Conservation (phyloP, 2,329 filamentous ascomycete genomes). For the Podosphaera fusca region DNA sequence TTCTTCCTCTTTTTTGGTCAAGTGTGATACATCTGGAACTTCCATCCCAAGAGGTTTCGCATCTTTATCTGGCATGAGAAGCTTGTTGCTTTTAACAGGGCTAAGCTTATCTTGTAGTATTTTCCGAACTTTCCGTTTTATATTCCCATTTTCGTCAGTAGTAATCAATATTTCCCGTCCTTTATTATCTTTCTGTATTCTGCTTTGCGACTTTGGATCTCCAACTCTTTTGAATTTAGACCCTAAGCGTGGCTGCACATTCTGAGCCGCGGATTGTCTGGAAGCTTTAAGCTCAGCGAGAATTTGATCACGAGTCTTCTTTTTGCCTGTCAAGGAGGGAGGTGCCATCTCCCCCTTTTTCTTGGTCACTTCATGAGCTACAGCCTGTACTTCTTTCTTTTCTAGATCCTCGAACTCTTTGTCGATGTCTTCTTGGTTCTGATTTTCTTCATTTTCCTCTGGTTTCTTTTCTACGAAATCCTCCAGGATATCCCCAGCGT, state of each 20-base stretch:
- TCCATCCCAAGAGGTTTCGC: slow-evolving; percentile 40
- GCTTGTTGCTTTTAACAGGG: slow-evolving; percentile 18
- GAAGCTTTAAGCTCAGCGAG: slow-evolving; percentile 42
- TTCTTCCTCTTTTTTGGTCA: slow-evolving; percentile 26
- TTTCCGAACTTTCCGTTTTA: slow-evolving; percentile 40
- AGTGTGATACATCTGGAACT: slow-evolving; percentile 31
- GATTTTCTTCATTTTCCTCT: slow-evolving; percentile 4
- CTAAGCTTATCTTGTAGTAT: slow-evolving; percentile 21
- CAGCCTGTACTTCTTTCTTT: slow-evolving; percentile 27
- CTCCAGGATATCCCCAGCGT: slow-evolving; percentile 20
- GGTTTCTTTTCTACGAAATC: slow-evolving; percentile 10
- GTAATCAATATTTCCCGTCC: slow-evolving; percentile 42
- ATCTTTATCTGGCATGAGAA: slow-evolving; percentile 29
- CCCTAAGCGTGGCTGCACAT: slow-evolving; percentile 26
- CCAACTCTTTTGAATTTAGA: slow-evolving; percentile 43
- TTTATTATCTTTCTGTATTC: slow-evolving; percentile 36
- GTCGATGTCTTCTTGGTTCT: slow-evolving; percentile 28
- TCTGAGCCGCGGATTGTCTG: slow-evolving; percentile 31
- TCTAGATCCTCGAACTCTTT: slow-evolving; percentile 40
- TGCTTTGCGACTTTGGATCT: slow-evolving; percentile 26
- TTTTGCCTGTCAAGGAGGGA: slow-evolving; percentile 30
- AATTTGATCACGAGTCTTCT: slow-evolving; percentile 42
- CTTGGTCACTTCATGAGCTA: slow-evolving; percentile 22
- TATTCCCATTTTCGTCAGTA: slow-evolving; percentile 40
- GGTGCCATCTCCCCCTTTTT: slow-evolving; percentile 40